A percentile compares a stretch with the other conserved stretches of the same genome.
Evolutionary conservation across 352 stramenopile species (phyloP).

Genomic region (Pythium aquatile): DNA sequence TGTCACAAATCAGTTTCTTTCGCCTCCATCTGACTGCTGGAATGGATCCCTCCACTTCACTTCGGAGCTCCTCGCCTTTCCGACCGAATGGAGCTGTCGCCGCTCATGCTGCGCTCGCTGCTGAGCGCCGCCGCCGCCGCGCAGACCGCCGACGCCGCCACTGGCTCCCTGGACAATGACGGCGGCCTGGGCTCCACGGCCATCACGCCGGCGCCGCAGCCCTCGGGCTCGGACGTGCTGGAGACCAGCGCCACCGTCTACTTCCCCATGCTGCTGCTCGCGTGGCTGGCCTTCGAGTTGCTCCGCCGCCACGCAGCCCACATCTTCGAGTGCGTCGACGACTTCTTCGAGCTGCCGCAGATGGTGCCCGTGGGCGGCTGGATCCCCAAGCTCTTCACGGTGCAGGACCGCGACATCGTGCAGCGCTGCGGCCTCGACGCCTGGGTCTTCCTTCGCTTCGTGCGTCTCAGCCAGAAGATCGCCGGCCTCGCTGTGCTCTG

Average conservation of each 20-base stretch:
- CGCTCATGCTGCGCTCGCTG: conserved; percentile 17
- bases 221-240: conserved; percentile 38
- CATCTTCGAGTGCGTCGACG: conserved; percentile 52
- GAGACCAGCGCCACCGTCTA: conserved; percentile 62
- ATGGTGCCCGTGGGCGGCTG: conserved; percentile 31
- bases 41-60: conserved; percentile 9
- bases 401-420: conserved; percentile 58
- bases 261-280: conserved; percentile 55
- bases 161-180: not conserved
- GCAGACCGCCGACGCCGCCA: conserved; percentile 5
- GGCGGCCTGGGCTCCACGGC: conserved; percentile 2
- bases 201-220: conserved; percentile 6
- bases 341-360: conserved; percentile 30
- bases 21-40: not conserved
- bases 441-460: conserved; percentile 75
- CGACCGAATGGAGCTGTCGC: conserved; percentile 5
- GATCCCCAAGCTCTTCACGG: conserved; percentile 59
- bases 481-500: conserved; percentile 48
- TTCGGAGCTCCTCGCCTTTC: conserved; percentile 5
- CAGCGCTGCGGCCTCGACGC: conserved; percentile 65
- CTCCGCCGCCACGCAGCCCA: conserved; percentile 42
- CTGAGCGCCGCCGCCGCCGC: conserved; percentile 18
- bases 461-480: conserved; percentile 68
- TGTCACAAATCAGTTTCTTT: conserved; percentile 8
- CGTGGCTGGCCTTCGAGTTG: conserved; percentile 60